phyloP scores from a whole-genome alignment of 225 moss, liverwort and hornwort genomes.

The Lunularia cruciata region DNA sequence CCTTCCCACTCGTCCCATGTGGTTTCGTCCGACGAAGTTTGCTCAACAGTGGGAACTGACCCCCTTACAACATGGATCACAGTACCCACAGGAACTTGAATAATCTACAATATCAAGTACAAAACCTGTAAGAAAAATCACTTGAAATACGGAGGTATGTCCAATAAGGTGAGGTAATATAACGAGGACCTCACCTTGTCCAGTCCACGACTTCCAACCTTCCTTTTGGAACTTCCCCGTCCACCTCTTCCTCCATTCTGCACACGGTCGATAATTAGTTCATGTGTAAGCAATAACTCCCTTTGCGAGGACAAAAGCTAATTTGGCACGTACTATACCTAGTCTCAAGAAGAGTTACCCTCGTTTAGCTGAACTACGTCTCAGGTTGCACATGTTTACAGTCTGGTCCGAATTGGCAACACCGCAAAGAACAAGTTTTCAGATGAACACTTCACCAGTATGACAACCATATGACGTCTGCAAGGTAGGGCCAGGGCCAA shows the following conservation, averaged over 20 bases:
- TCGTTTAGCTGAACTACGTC: no score
- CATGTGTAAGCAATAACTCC: no score
- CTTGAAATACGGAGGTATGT: neutral
- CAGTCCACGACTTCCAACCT: slow-evolving; percentile 82
- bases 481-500: no score
- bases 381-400: no score
- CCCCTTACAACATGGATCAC: slow-evolving; percentile 87
- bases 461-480: no score
- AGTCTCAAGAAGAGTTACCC: no score
- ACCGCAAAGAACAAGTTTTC: neutral
- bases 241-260: slow-evolving; percentile 84
- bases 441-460: no score
- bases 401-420: neutral
- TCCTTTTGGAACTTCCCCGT: slow-evolving; percentile 82
- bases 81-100: slow-evolving; percentile 90
- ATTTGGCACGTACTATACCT: no score
- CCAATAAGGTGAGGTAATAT: neutral
- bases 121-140: neutral
- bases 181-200: slow-evolving; percentile 62
- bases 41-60: slow-evolving; percentile 66
- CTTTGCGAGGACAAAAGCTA: no score
- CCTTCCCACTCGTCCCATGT: slow-evolving; percentile 51
- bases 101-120: slow-evolving; percentile 47
- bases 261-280: no score
- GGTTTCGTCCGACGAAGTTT: slow-evolving; percentile 34